phyloP scores from a whole-genome alignment of 352 stramenopile genomes.

The Pythium grandisporangium region DNA sequence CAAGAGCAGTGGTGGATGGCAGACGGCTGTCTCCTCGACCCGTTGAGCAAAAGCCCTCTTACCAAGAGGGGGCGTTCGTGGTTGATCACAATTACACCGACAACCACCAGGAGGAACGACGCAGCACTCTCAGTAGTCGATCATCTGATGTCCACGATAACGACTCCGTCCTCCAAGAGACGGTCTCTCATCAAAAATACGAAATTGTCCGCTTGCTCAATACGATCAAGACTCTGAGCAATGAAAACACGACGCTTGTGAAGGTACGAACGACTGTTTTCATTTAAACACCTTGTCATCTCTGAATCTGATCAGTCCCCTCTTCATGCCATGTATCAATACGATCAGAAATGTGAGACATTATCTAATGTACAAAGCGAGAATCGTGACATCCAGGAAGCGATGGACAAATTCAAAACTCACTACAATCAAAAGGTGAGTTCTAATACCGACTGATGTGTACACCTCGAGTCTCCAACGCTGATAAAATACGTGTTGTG shows the following conservation, averaged over 20 bases:
- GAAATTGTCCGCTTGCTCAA: constrained; percentile 78
- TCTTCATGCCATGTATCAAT: background rate
- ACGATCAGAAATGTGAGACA: constrained; percentile 64
- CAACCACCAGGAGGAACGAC: constrained; percentile 2
- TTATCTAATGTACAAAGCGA: constrained; percentile 63
- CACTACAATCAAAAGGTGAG: constrained; percentile 84
- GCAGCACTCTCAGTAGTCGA: constrained; percentile 8
- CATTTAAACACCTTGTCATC: background rate
- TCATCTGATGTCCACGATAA: constrained; percentile 15
- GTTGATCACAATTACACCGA: background rate
- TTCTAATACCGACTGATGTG: background rate
- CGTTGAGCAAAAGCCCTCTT: constrained; percentile 1
- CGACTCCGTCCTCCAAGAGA: constrained; percentile 44
- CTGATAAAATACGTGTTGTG: too few species aligned
- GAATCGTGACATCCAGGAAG: constrained; percentile 67
- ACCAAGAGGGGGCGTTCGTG: background rate
- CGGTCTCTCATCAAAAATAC: constrained; percentile 61
- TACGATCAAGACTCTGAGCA: constrained; percentile 78
- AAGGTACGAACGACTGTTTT: constrained; percentile 38
- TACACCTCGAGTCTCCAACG: too few species aligned
- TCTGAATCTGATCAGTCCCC: background rate
- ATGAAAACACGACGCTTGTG: constrained; percentile 74
- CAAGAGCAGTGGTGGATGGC: constrained; percentile 23
- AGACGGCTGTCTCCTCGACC: constrained; percentile 3
- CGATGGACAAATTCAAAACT: constrained; percentile 81